Percentiles rank a stretch among this genome's conserved stretches.
phyloP scores from a whole-genome alignment of 2,329 filamentous ascomycete genomes.

The Fusarium azukiicola region DNA sequence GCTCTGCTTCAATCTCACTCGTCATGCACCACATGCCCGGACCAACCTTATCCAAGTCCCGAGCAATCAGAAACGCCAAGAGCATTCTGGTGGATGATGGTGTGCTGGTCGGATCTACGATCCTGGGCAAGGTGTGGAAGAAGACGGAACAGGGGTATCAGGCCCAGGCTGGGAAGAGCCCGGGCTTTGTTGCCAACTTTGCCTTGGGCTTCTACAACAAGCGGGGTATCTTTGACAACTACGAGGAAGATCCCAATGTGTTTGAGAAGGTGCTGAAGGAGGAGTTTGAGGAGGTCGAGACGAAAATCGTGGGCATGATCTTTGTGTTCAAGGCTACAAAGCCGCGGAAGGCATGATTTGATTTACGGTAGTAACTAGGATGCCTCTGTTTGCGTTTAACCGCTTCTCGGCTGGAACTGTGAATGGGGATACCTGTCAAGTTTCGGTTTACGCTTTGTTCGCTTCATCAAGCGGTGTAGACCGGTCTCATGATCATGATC shows the following conservation, averaged over 20 bases:
- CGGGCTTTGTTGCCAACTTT: constrained; percentile 16
- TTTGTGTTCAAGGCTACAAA: constrained; percentile 36
- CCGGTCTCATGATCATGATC: neutral
- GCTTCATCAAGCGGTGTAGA: no score
- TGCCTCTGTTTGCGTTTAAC: no score
- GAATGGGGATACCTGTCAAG: neutral
- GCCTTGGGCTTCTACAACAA: constrained; percentile 27
- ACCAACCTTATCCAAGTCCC: constrained; percentile 23
- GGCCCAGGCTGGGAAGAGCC: constrained; percentile 10
- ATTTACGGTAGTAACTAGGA: neutral
- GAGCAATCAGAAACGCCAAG: constrained; percentile 23
- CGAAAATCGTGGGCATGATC: constrained; percentile 29
- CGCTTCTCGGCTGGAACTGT: neutral
- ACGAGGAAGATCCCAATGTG: constrained; percentile 25
- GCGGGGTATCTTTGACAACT: constrained; percentile 30
- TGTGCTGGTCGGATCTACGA: constrained; percentile 25
- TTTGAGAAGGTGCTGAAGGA: constrained; percentile 5
- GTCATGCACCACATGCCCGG: constrained; percentile 29
- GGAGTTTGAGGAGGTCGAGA: constrained; percentile 31
- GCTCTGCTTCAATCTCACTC: constrained; percentile 29
- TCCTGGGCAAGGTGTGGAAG: constrained; percentile 32
- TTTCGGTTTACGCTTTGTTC: neutral
- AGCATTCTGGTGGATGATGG: constrained; percentile 8
- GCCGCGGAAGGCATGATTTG: constrained; percentile 3
- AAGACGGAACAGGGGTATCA: constrained; percentile 9